Conservation (phyloP, 2,329 filamentous ascomycete species). For the Apiospora pterosperma region DNA sequence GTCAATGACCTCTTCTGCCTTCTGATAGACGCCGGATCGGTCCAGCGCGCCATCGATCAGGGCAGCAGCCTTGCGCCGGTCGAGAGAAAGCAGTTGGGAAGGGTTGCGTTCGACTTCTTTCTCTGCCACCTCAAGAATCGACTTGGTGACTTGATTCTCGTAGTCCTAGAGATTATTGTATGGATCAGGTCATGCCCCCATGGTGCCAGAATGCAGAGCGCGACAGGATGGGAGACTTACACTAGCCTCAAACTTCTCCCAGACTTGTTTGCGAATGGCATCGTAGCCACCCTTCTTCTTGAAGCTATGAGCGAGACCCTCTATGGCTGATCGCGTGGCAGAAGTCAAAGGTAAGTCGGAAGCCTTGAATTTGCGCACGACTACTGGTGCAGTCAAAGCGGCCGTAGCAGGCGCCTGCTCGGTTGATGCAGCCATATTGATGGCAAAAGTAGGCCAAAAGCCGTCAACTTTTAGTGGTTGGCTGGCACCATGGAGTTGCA, state of each 20-base stretch:
- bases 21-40: conserved; percentile 71
- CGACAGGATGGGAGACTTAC: conserved; percentile 40
- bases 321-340: conserved; percentile 69
- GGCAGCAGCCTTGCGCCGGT: conserved; percentile 69
- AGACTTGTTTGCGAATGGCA: conserved; percentile 70
- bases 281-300: conserved; percentile 87
- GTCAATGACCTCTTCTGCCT: conserved; percentile 65
- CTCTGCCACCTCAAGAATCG: conserved; percentile 67
- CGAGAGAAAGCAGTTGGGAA: conserved; percentile 66
- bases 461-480: conserved; percentile 11
- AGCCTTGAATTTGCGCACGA: conserved; percentile 58
- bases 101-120: conserved; percentile 74
- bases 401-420: conserved; percentile 23
- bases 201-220: neutral
- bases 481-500: conserved; percentile 9
- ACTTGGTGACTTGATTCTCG: conserved; percentile 62
- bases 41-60: conserved; percentile 77
- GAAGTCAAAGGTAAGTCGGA: conserved; percentile 73
- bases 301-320: conserved; percentile 73
- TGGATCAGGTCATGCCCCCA: neutral
- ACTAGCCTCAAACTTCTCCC: conserved; percentile 69
- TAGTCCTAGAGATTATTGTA: conserved; percentile 54
- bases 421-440: conserved; percentile 11
- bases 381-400: conserved; percentile 10
- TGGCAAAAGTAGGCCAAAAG: conserved; percentile 18